Percentiles rank a stretch among this genome's conserved stretches.
phyloP scores from a whole-genome alignment of 371 early-diverging fungal species.

The Pancytospora philotis region DNA sequence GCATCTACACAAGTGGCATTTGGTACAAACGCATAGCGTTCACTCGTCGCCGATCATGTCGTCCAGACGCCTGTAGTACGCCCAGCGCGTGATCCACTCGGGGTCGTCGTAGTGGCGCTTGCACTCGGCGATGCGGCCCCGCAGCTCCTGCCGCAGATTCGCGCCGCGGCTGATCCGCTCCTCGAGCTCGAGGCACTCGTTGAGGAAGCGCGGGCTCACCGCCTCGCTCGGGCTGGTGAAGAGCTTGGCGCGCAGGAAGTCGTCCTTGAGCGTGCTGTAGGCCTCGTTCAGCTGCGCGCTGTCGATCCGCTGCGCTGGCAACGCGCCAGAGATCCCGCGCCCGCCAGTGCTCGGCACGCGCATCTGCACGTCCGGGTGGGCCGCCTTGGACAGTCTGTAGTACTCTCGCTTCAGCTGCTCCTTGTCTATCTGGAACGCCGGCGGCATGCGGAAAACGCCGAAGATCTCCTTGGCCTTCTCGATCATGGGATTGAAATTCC shows the following conservation, averaged over 20 bases:
- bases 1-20: no score
- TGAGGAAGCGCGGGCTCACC: slow-evolving; percentile 25
- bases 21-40: no score
- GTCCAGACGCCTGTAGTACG: slow-evolving; percentile 43
- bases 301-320: background rate
- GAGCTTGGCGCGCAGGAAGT: slow-evolving; percentile 43
- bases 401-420: slow-evolving; percentile 40
- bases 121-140: slow-evolving; percentile 37
- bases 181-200: slow-evolving; percentile 38
- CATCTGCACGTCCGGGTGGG: slow-evolving; percentile 36
- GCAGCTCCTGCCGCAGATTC: slow-evolving; percentile 16
- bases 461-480: background rate
- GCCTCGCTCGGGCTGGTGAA: background rate
- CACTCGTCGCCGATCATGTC: slow-evolving; percentile 25
- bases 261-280: slow-evolving; percentile 48
- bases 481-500: no score
- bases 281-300: slow-evolving; percentile 34
- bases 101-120: slow-evolving; percentile 29
- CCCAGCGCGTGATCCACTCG: slow-evolving; percentile 41
- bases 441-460: slow-evolving; percentile 31
- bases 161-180: slow-evolving; percentile 21
- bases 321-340: no score
- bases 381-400: slow-evolving; percentile 18
- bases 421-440: slow-evolving; percentile 37
- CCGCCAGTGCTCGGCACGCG: no score